phyloP scores from a whole-genome alignment of 352 stramenopile species.

The Phytopythium montanum region DNA sequence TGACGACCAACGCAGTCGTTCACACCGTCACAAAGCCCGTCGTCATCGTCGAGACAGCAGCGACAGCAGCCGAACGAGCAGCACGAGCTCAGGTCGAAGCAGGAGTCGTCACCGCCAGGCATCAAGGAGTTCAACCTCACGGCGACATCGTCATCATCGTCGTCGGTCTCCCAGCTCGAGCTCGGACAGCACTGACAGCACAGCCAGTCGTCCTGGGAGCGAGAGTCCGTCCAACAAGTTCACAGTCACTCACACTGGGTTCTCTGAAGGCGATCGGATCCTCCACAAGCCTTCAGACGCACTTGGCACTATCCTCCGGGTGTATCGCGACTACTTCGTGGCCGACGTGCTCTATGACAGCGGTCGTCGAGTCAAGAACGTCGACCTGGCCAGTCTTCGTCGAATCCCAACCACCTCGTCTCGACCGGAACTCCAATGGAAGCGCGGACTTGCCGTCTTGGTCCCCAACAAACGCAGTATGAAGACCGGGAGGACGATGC shows the following conservation, averaged over 20 bases:
- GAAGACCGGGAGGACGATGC: slow-evolving; percentile 21
- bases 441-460: slow-evolving; percentile 27
- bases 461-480: slow-evolving; percentile 47
- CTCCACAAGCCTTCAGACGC: slow-evolving; percentile 22
- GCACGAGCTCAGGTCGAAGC: not conserved
- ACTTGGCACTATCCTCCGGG: slow-evolving; percentile 48
- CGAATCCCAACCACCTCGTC: not conserved
- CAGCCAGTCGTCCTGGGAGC: not conserved
- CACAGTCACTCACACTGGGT: slow-evolving; percentile 7
- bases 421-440: slow-evolving; percentile 7
- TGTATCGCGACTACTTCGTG: slow-evolving; percentile 68
- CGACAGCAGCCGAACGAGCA: not conserved
- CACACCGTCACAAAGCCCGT: not conserved
- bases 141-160: too few species aligned
- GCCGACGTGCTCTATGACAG: slow-evolving; percentile 68
- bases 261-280: slow-evolving; percentile 55
- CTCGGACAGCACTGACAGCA: slow-evolving; percentile 2
- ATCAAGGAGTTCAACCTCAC: not conserved
- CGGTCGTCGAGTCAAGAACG: slow-evolving; percentile 48
- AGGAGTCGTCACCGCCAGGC: not conserved
- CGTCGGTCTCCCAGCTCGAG: not conserved
- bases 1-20: not conserved
- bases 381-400: slow-evolving; percentile 44
- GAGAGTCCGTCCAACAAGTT: not conserved
- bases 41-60: not conserved